Base-by-base conservation (phyloP, 2,329 filamentous ascomycete species). In the Diaporthe helianthi region DNA sequence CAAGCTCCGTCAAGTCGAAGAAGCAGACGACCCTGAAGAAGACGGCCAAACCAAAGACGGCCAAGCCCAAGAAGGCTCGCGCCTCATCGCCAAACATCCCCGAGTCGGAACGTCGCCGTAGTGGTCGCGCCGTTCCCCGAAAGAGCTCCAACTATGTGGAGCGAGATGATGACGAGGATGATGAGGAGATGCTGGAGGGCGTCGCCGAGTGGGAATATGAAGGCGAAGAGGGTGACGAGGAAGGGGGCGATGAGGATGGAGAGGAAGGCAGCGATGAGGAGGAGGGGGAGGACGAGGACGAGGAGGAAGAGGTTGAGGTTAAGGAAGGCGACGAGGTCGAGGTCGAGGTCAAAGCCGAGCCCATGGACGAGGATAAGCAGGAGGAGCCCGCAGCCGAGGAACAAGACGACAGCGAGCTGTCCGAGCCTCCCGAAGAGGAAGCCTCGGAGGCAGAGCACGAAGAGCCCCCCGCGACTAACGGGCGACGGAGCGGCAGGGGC, bases 121-220 rank as follows among this genome's bases (percentile, higher is more conserved):
- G 87, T 73, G 83, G 86, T n/a, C 84, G 87, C 60, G 77, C 83
- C 6, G 63, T 68, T 26, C 64, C 64, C 1, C 81, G 80, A 71
- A 81, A 79, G 61, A 80, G 76, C 69, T 77, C 79, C 19, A 84
- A 85, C 44, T 89, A 89, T 72, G 82, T 83, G 26, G 87, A 89
- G 76, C 83, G 86, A 38, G 85, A 87, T 67, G 86, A 86, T 13
- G 83, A 83, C 13, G 86, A 86, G 60, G 87, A 89, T 69, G 86
- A 89, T 70, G 83, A 87, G 72, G 87, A 89, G 75, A 89, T 89
- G 87, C 79, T 88, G 29, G 83, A 87, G 55, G 87, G 87, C 2
- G 87, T 89, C 6, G 86, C 86, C 1, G 80, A 86, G 75, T 89
- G 87, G 87, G 81, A 85, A 29, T 89, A 89, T 58, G 78, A 80